Evolutionary conservation across 108 stramenopile species (phyloP), one percentile per base, ranked within the genome.

Genomic region (Fistulifera solaris): DNA sequence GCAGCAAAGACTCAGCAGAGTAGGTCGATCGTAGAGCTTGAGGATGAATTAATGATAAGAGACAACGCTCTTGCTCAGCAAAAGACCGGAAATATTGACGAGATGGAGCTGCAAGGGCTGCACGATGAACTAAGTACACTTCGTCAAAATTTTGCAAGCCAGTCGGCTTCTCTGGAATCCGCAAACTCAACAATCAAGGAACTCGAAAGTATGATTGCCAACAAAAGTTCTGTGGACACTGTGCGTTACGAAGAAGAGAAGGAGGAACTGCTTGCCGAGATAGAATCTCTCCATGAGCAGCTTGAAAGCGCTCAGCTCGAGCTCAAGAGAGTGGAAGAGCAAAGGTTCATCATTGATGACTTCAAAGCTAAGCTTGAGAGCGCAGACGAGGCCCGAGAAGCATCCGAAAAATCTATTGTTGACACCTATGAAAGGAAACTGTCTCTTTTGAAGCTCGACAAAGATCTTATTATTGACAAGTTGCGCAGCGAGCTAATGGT

Each of bases 391-490:
- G 72, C 65, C 51, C 63, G 73, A 59, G 75, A 68, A 61, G 53
- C 56, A 17, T 61, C 72, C 14, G 81, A 85, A 50, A 70, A 73
- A 31, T 43, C 58, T 7, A 68, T 71, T 4, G 50, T 81, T 35
- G 73, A 68, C 38, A 44, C 61, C 6, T 81, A 71, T 52, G 80
- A 81, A 47, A 43, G 66, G 43, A 73, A 83, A 27, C 40, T 78
- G 42, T 55, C 62, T 0, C 47, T 75, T 10, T 47, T 80, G 8
- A 60, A 68, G 23, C 48, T 61, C 22, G 62, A 68, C 22, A 90
- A 83, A 58, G 80, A 90, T 54, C 66, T 52, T 0, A 65, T 66
- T 22, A 81, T 90, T 40, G 85, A 85, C 52, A 66, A 66, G 24
- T 82, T 90, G 22, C 68, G 73, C 18, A 80, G 59, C 45, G 77